These are phyloP conservation scores for Chlorophyllum brunneum DNA, from an alignment of 768 basidiomycete species.

Conservation along the genomic window DNA sequence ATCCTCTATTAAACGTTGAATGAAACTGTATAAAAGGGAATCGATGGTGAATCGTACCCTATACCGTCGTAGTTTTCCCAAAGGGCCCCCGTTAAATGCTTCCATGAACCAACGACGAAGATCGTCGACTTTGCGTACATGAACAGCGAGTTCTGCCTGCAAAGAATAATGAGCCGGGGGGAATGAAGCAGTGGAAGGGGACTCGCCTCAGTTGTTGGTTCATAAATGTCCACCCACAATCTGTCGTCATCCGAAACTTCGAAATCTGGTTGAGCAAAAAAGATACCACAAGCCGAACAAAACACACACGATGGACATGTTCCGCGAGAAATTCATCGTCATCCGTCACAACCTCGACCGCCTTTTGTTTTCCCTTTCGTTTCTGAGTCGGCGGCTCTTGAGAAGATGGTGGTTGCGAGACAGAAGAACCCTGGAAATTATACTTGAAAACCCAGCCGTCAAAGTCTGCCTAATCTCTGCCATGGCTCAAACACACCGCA, in stretches of 20 bases:
- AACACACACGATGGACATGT: neutral
- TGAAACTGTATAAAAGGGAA: neutral
- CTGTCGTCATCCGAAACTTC: slow-evolving; percentile 31
- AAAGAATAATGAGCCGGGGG: neutral
- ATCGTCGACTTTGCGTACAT: slow-evolving; percentile 75
- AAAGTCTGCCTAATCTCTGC: neutral
- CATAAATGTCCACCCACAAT: slow-evolving; percentile 64
- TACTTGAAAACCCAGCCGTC: neutral
- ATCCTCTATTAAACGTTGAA: slow-evolving; percentile 54
- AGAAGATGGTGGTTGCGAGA: slow-evolving; percentile 15
- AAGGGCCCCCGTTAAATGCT: slow-evolving; percentile 65
- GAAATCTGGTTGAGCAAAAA: neutral
- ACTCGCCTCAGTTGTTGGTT: slow-evolving; percentile 53
- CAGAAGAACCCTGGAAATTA: slow-evolving; percentile 5
- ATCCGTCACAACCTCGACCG: neutral
- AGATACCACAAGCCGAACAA: neutral
- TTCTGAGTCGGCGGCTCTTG: slow-evolving; percentile 18
- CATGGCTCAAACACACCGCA: slow-evolving; percentile 22
- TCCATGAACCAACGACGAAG: slow-evolving; percentile 73
- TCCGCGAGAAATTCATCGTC: slow-evolving; percentile 2
- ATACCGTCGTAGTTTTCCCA: slow-evolving; percentile 65
- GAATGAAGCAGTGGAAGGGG: neutral
- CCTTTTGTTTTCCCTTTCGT: slow-evolving; percentile 21
- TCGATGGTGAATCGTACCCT: slow-evolving; percentile 44
- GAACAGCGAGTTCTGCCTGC: slow-evolving; percentile 74